Evolutionary conservation across 2,329 filamentous ascomycete genomes (phyloP), one percentile per base, ranked within the genome.

Genomic region (Karstenula rhodostoma): DNA sequence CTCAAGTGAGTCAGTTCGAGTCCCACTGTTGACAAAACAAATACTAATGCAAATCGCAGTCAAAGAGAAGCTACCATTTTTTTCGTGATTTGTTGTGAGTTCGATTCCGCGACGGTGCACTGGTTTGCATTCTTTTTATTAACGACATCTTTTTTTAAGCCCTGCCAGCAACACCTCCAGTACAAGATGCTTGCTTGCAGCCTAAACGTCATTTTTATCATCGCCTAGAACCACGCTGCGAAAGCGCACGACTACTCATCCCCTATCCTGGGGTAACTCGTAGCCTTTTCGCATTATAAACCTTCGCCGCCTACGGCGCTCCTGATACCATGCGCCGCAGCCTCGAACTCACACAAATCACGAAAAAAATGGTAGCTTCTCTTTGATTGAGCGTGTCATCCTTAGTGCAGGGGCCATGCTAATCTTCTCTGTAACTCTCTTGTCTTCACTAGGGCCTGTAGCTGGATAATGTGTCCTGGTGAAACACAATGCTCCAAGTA

Each of bases 361-460:
- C 12, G 37, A 49, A 48, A 64, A 59, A 64, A 59, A 61, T 61
- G 56, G 52, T 61, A 61, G 61, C 56, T 61, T 64, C 58, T 61
- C 62, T 61, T 62, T 58, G 55, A 63, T 55, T 69, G 62, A 69
- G 73, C 72, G 72, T 93, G 90, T 94, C 91, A 94, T 94, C 91
- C 91, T 94, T 94, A 94, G 91, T 88, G 86, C 86, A 88, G 86
- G 86, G 80, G 80, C 81, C 80, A 84, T 84, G 73, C 73, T 76
- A 76, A 76, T 75, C 72, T 75, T 76, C 73, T 75, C 73, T 75
- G 71, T 75, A 74, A 33, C 29, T 33, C 29, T n/a, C n/a, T n/a
- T n/a, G n/a, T n/a, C n/a, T n/a, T n/a, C n/a, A n/a, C n/a, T n/a
- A n/a, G n/a, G n/a, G n/a, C n/a, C n/a, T n/a, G n/a, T n/a, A n/a